Percentiles rank a stretch among this genome's conserved stretches.
phyloP scores from a whole-genome alignment of 352 stramenopile species.

The Pythium angustatum region DNA sequence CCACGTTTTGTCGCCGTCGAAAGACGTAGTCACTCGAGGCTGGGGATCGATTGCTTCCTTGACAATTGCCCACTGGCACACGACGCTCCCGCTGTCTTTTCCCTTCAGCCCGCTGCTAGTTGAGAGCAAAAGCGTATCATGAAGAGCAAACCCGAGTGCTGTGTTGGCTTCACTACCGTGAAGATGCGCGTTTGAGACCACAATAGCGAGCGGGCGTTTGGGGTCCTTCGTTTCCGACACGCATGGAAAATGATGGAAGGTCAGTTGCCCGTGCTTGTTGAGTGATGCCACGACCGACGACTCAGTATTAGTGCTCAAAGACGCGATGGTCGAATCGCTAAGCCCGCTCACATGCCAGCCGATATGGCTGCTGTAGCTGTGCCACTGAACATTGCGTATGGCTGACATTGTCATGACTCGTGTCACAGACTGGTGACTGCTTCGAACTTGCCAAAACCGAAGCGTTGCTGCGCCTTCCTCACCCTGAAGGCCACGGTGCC shows the following conservation, averaged over 20 bases:
- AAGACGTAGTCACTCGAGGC: neutral
- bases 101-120: conserved; percentile 33
- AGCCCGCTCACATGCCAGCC: conserved; percentile 45
- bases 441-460: conserved; percentile 63
- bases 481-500: neutral
- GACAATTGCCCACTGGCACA: conserved; percentile 60
- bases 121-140: conserved; percentile 58
- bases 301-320: conserved; percentile 15
- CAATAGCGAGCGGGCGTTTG: conserved; percentile 8
- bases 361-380: conserved; percentile 49
- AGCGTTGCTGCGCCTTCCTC: conserved; percentile 12
- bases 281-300: conserved; percentile 24
- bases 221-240: neutral
- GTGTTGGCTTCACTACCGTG: neutral
- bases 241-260: conserved; percentile 25
- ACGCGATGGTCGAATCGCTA: neutral
- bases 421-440: conserved; percentile 38
- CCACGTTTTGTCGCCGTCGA: conserved; percentile 17
- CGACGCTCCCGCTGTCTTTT: conserved; percentile 34
- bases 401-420: conserved; percentile 46
- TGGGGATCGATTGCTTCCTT: conserved; percentile 21
- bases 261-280: conserved; percentile 23
- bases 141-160: conserved; percentile 49
- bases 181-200: conserved; percentile 26
- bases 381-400: conserved; percentile 55